A percentile compares a stretch with the other conserved stretches of the same genome.
Evolutionary conservation across 192 early-diverging fungal species (phyloP).

Genomic region (Rhizoclosmatium globosum): DNA sequence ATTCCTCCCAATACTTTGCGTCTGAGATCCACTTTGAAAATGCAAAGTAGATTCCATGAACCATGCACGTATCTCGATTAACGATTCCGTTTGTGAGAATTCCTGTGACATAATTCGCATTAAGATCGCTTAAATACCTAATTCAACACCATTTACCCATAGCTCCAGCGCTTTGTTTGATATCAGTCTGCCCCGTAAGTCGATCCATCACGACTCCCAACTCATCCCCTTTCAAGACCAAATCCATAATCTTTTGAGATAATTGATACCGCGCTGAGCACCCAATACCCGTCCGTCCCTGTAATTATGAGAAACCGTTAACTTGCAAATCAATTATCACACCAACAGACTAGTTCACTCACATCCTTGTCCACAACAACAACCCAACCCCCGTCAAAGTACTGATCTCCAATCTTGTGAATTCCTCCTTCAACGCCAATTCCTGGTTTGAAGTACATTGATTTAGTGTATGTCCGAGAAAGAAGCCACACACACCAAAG

Average conservation of each 20-base stretch:
- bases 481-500: conserved; percentile 23
- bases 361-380: conserved; percentile 38
- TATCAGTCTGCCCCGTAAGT: conserved; percentile 35
- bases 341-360: background rate
- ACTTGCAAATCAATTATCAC: background rate
- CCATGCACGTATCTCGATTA: conserved; percentile 39
- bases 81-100: conserved; percentile 42
- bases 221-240: conserved; percentile 35
- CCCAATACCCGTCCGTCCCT: conserved; percentile 43
- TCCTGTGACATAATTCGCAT: conserved; percentile 14
- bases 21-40: conserved; percentile 36
- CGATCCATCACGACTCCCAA: conserved; percentile 45
- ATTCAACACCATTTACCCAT: too few species aligned
- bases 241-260: conserved; percentile 42
- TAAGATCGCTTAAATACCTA: background rate
- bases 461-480: background rate
- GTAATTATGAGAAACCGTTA: background rate
- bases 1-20: conserved; percentile 12
- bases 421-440: conserved; percentile 46
- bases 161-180: conserved; percentile 35
- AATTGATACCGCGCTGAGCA: conserved; percentile 44
- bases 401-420: conserved; percentile 36
- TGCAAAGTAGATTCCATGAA: conserved; percentile 47
- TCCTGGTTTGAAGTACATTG: conserved; percentile 7
- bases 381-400: conserved; percentile 46